Base-by-base conservation (phyloP, 768 basidiomycete species). In the Xerocomellus dryophilus region DNA sequence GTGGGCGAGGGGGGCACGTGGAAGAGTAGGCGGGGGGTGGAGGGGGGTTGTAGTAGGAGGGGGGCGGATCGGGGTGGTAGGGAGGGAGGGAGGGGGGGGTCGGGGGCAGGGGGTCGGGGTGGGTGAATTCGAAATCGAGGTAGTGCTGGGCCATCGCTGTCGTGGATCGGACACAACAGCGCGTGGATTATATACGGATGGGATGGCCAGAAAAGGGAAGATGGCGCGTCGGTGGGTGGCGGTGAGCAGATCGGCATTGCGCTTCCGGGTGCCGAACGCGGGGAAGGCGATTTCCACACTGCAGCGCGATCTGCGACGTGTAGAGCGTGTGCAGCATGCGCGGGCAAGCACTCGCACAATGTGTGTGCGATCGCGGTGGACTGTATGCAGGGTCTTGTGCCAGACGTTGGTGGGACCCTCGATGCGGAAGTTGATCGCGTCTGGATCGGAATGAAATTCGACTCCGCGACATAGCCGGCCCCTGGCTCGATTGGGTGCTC, bases 401-500 rank as follows among this genome's bases (percentile, higher is more conserved):
- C 7, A 32, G 31, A 29, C 29, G 10, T 9, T 29, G 27, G 43
- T 18, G 1, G 34, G 21, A 34, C 35, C 3, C 49, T 42, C 59
- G 53, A 62, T 61, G 38, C 36, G 53, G 61, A 59, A 46, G 50
- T 35, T 57, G 64, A 66, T 63, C 61, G 58, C 64, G 59, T 47
- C 54, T 41, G 56, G 53, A 67, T 60, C 65, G 65, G 65, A 62
- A 54, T 53, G 2, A 43, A 50, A 47, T 56, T 45, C 17, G 42
- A 69, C 60, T 57, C 67, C 66, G 66, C 67, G 67, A 57, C 27
- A 5, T 27, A 20, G 43, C 25, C 36, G 42, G 6, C 25, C 15
- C 44, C 42, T 41, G 14, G 5, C 56, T 18, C 10, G 42, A 61
- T 64, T 2, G 2, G 34, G 61, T 7, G 4, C 31, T 7, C 0